Conservation (phyloP, 768 basidiomycete species). For the Lactarius akahatsu region DNA sequence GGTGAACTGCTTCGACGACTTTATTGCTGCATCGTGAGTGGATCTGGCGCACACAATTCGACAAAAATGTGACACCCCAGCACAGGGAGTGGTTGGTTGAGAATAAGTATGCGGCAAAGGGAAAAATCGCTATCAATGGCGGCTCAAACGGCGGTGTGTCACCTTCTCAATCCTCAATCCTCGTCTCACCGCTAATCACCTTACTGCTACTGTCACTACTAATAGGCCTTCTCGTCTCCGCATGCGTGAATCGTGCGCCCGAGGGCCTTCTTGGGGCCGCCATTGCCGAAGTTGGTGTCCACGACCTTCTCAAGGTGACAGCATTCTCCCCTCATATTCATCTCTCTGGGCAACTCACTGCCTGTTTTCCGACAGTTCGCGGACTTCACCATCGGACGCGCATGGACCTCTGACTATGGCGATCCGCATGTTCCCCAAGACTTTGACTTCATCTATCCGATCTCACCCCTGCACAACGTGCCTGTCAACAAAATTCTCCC, state of each 20-base stretch:
- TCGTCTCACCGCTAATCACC: not conserved
- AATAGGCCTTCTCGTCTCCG: conserved; percentile 74
- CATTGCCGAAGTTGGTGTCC: conserved; percentile 79
- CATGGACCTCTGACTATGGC: conserved; percentile 81
- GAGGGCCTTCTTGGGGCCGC: conserved; percentile 75
- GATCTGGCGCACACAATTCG: not conserved
- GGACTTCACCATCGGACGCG: conserved; percentile 73
- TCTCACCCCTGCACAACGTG: conserved; percentile 83
- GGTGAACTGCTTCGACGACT: conserved; percentile 79
- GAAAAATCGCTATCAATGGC: conserved; percentile 76
- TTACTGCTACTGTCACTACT: not conserved
- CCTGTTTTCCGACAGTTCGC: conserved; percentile 49
- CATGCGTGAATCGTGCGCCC: conserved; percentile 78
- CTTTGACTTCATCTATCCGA: conserved; percentile 80
- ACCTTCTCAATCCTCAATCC: not conserved
- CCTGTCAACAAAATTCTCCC: conserved; percentile 59
- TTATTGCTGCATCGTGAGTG: conserved; percentile 74
- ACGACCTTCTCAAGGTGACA: conserved; percentile 71
- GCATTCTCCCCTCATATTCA: conserved; percentile 10
- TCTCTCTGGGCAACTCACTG: conserved; percentile 1
- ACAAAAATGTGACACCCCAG: not conserved
- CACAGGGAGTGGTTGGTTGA: conserved; percentile 67
- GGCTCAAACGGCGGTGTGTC: conserved; percentile 75
- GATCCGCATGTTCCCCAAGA: conserved; percentile 70
- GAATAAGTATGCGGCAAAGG: conserved; percentile 63